Base-by-base conservation (phyloP, 2,329 filamentous ascomycete genomes). In the Verticillium tricorpus region DNA sequence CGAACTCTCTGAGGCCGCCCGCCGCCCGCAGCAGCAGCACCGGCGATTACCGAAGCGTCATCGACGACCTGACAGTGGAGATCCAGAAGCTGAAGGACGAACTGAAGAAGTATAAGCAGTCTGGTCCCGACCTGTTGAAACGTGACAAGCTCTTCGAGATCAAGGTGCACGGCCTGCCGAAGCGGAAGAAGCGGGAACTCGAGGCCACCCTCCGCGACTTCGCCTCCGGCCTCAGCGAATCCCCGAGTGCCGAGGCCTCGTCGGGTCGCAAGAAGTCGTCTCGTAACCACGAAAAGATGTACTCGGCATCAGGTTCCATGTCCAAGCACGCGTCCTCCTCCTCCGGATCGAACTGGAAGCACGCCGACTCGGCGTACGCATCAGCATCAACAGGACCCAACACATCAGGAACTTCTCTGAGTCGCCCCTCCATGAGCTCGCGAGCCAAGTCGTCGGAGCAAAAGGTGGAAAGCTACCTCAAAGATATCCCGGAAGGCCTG, bases 141-240 rank as follows among this genome's bases (percentile, higher is more conserved):
- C 86, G 88, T 56, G 91, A 96, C 34, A 92, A 91, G 70, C 75
- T 96, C 0, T 94, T 96, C 67, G 92, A 96, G 71, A 86, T 96
- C 64, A 89, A 91, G 67, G 84, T 93, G 34, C 91, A 95, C 67
- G 87, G 89, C 0, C 74, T 96, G 50, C 84, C 90, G 0, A 81
- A 85, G 56, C 82, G 85, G 58, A 93, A 92, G 76, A 92, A 90
- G 73, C 82, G 87, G 62, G 91, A 95, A 65, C 74, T 96, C 22
- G 91, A 96, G 70, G 84, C 88, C 7, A 86, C 88, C 0, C 75
- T 96, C 11, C 85, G 87, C 60, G 86, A 88, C 57, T 93, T 94
- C 66, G 87, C 89, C 1, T 81, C 86, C 1, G 58, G 61, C 0
- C 3, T 66, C 32, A 63, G 61, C 7, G 61, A 35, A 5, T 63